Evolutionary conservation across 257 asterid genomes (phyloP).

Genomic region (Mentha longifolia): DNA sequence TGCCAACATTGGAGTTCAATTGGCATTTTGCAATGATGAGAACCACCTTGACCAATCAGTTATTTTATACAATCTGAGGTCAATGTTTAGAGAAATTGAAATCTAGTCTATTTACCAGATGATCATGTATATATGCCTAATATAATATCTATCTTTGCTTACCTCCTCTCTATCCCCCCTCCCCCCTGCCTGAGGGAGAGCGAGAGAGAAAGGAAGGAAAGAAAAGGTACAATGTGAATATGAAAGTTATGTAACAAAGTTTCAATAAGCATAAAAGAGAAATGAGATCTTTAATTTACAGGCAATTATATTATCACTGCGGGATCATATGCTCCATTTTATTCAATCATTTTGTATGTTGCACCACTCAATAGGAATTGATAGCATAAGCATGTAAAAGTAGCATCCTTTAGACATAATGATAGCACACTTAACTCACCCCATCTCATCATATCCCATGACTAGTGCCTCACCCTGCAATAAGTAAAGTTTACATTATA

Average conservation of each 20-base stretch:
- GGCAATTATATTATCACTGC: not conserved
- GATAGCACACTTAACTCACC: conserved; percentile 63
- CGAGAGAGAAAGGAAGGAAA: not conserved
- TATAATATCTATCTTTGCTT: no score
- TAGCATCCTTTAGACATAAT: not conserved
- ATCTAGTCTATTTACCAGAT: conserved; percentile 12
- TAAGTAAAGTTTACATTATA: conserved; percentile 39
- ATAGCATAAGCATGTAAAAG: conserved; percentile 29
- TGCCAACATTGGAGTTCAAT: conserved; percentile 22
- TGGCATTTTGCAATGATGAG: not conserved
- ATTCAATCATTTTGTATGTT: conserved; percentile 11
- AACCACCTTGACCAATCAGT: not conserved
- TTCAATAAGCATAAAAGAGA: conserved; percentile 11
- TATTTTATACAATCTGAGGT: conserved; percentile 15
- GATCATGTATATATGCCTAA: not conserved
- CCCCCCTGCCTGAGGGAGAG: no score
- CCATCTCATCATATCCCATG: conserved; percentile 99
- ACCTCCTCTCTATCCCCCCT: no score
- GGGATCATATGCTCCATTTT: conserved; percentile 12
- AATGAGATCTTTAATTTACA: conserved; percentile 21
- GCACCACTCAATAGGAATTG: conserved; percentile 27
- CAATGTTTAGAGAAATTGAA: conserved; percentile 14
- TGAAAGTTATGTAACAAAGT: conserved; percentile 12
- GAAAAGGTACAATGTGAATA: not conserved
- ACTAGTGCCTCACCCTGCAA: conserved; percentile 98